phyloP scores from a whole-genome alignment of 129 eudicot species.

The Tagetes erecta region DNA sequence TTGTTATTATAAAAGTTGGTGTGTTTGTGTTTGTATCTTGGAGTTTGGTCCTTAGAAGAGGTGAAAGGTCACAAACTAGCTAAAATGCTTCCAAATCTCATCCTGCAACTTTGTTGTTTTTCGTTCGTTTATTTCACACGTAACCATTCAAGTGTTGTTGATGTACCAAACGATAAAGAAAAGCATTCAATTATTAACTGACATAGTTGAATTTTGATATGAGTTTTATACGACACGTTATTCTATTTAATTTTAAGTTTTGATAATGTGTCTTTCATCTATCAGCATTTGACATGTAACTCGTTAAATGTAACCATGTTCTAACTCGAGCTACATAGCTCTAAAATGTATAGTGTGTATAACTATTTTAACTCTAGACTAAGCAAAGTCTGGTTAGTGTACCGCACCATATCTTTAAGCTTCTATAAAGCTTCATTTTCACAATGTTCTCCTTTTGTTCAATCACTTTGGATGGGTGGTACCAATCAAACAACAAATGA shows the following conservation, averaged over 20 bases:
- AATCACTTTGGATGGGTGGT: too few species aligned
- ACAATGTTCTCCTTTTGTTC: too few species aligned
- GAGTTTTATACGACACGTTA: background rate
- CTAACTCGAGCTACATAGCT: too few species aligned
- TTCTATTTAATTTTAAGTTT: too few species aligned
- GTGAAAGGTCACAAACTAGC: slow-evolving; percentile 36
- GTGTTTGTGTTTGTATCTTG: background rate
- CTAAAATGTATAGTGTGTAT: too few species aligned
- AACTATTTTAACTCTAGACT: too few species aligned
- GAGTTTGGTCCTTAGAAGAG: slow-evolving; percentile 31
- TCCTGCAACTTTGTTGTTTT: slow-evolving; percentile 23
- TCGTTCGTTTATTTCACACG: slow-evolving; percentile 14
- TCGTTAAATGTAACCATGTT: too few species aligned
- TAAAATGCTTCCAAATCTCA: background rate
- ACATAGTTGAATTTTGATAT: background rate
- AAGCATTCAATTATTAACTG: background rate
- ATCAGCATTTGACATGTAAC: too few species aligned
- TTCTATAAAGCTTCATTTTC: too few species aligned
- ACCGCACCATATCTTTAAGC: too few species aligned
- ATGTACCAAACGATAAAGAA: slow-evolving; percentile 1
- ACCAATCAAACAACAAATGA: background rate
- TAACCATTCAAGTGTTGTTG: slow-evolving; percentile 16
- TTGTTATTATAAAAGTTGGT: slow-evolving; percentile 10
- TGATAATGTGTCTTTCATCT: too few species aligned
- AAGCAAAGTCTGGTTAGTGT: too few species aligned